Evolutionary conservation across 2,329 filamentous ascomycete species (phyloP), one percentile per base, ranked within the genome.

Genomic region (Cladosporium sp.): DNA sequence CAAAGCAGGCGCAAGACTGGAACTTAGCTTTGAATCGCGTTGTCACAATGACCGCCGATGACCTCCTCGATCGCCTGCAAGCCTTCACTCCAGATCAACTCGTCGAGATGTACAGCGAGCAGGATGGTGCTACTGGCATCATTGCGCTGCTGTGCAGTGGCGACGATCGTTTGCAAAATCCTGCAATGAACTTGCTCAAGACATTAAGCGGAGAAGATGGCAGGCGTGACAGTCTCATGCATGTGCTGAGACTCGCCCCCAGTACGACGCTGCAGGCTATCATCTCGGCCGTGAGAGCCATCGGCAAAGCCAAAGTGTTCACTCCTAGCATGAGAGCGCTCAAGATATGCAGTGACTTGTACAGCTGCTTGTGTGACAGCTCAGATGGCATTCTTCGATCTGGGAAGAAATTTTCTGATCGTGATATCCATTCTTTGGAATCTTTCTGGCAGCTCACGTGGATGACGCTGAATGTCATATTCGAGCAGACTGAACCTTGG

Each of bases 371-470:
- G 45, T 85, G 80, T 65, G 80, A 84, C 57, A 75, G 75, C n/a
- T 76, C 82, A 55, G 76, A 78, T 52, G 78, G 82, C 54, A 71
- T 84, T 50, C 71, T 87, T n/a, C 74, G 82, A 51, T 78, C 77
- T 42, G 72, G 71, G 50, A 67, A 90, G 22, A 62, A 66, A 9
- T 78, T 80, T 22, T 65, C 73, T 1, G 77, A 76, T 51, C 36
- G 56, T 8, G 85, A 92, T 57, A 76, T 79, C 11, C 74, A 79
- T 30, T 80, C 83, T 3, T 77, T 94, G 12, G 78, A 86, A 62
- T 79, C 78, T 30, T 88, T 94, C 72, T 98, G 94, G 94, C 79
- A 82, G 53, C 80, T 82, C 50, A 80, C 91, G 58, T 98, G 94
- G 94, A 78, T 80, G 50, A 84, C 83, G 39, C 76, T 97, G 38